Percentiles rank a stretch among this genome's conserved stretches.
Evolutionary conservation across 2,329 filamentous ascomycete species (phyloP).

Genomic region (Trichoderma guizhouense): DNA sequence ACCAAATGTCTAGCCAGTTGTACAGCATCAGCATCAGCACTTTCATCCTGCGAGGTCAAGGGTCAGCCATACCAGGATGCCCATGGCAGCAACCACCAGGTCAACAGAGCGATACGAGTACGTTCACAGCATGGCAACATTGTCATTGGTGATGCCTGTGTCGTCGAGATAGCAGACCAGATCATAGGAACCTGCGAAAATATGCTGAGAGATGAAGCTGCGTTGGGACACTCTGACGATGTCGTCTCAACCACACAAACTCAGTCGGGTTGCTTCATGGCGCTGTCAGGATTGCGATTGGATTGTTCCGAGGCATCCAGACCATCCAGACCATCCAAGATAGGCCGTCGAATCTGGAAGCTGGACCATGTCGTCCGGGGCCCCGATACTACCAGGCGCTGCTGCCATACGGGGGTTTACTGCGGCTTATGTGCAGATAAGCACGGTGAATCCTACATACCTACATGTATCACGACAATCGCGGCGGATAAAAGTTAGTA

Average conservation of each 20-base stretch:
- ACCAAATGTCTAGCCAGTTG: slow-evolving; percentile 46
- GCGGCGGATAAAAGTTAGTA: background rate
- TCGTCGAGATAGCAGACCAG: slow-evolving; percentile 75
- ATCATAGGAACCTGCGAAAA: slow-evolving; percentile 77
- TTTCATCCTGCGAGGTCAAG: background rate
- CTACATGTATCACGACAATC: background rate
- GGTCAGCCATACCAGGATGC: slow-evolving; percentile 44
- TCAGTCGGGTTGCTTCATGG: slow-evolving; percentile 62
- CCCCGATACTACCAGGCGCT: background rate
- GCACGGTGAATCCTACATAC: background rate
- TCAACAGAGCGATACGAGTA: slow-evolving; percentile 61
- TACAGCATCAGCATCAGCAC: background rate
- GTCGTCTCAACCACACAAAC: slow-evolving; percentile 52
- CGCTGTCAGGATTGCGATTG: slow-evolving; percentile 68
- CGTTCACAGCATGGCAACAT: slow-evolving; percentile 74
- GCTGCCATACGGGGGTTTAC: background rate
- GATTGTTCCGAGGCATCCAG: slow-evolving; percentile 55
- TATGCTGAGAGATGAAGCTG: slow-evolving; percentile 78
- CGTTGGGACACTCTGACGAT: slow-evolving; percentile 47
- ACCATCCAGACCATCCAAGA: slow-evolving; percentile 55
- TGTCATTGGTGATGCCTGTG: slow-evolving; percentile 60
- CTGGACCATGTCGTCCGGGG: background rate
- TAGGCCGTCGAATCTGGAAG: slow-evolving; percentile 62
- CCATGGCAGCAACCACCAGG: slow-evolving; percentile 70
- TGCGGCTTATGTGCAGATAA: background rate